These are phyloP conservation scores for Dictyostelium firmibasis DNA, from an alignment of 78 protist genomes.

Conservation along the genomic window DNA sequence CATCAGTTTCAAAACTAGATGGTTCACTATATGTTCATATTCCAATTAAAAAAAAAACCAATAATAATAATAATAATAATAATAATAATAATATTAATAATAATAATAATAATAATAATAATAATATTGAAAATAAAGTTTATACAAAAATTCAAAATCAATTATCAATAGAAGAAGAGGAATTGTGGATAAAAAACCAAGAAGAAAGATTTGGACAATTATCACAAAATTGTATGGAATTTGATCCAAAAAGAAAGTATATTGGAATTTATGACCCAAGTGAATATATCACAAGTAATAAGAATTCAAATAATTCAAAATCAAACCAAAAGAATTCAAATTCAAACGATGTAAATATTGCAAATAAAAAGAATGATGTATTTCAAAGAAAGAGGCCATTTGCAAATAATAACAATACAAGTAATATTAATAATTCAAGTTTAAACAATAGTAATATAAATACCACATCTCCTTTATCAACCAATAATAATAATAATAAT, in stretches of 20 bases:
- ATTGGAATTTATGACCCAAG: constrained; percentile 8
- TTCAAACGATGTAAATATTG: neutral
- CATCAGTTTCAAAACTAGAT: neutral
- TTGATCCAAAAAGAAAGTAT: neutral
- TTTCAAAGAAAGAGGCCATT: neutral
- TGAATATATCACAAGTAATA: neutral
- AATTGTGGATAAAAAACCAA: constrained; percentile 1
- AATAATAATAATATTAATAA: neutral
- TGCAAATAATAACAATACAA: neutral
- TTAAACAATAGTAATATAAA: neutral
- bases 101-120: neutral
- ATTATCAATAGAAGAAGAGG: constrained; percentile 8
- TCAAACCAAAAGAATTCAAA: neutral
- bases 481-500: neutral
- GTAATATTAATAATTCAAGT: neutral
- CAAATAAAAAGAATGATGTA: constrained; percentile 7
- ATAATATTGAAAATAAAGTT: neutral
- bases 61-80: neutral
- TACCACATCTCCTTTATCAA: neutral
- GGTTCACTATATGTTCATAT: constrained; percentile 9
- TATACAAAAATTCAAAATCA: constrained; percentile 11
- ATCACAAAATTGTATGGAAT: neutral
- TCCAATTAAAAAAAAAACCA: neutral
- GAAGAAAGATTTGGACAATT: neutral
- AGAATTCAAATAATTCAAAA: neutral